Base-by-base conservation (phyloP, 2,329 filamentous ascomycete genomes). In the Leptodontidium sp. region DNA sequence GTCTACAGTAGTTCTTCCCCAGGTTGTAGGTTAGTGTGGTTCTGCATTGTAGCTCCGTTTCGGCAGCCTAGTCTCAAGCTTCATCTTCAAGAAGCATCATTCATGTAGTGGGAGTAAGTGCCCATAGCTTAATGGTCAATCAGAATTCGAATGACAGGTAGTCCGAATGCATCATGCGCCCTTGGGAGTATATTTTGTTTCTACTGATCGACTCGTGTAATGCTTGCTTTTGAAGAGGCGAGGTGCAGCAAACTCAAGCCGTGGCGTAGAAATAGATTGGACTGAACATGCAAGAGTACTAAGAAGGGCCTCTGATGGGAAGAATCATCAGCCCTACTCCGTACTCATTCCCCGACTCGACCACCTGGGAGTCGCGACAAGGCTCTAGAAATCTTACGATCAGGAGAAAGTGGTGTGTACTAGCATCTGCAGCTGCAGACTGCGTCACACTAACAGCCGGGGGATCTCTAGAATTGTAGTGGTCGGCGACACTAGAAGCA, bases 301-400 rank as follows among this genome's bases (percentile, higher is more conserved):
- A 40, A 40, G 32, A 21, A 40, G 21, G 17, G 24, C 1, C 6
- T 14, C 8, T 4, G 35, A 58, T 12, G 32, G 35, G 35, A 38
- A 15, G 49, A 26, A 26, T 11, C 55, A 32, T 17, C 35, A 26
- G 6, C 9, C 26, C 9, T 58, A 8, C 32, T 14, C n/a, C 26
- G 7, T 58, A 8, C 32, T 7, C 8, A 40, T 40, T 40, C 55
- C 35, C 35, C 29, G 29, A 15, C 6, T 2, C 55, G 35, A 24
- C 55, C 55, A 40, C 55, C 38, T 58, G 55, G 35, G 21, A 58
- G 55, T 40, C 12, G 21, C 55, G n/a, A 40, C n/a, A 58, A 35
- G 7, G 29, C 29, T 24, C 17, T 6, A 14, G n/a, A 8, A 21
- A 45, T 9, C 21, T 14, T 45, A 59, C 38, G 35, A 59, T 29